Evolutionary conservation across 202 grass and related monocot species (phyloP).

Genomic region (Brachypodium distachyon): DNA sequence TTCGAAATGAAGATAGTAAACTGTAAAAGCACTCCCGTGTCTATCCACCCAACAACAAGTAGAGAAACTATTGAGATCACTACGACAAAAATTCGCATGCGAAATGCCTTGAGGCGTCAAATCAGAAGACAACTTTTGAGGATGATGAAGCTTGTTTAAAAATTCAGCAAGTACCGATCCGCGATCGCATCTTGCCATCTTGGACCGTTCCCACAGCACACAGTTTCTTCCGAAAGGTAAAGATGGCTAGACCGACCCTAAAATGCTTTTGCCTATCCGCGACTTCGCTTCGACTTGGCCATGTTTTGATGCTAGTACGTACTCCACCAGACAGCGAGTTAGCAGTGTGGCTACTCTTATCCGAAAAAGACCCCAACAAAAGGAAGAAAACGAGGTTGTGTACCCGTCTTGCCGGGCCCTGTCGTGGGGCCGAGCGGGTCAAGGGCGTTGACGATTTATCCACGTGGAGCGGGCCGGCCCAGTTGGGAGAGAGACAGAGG

Average conservation of each 20-base stretch:
- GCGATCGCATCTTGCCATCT: not conserved
- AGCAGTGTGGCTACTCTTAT: not conserved
- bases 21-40: no score
- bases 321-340: not conserved
- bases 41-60: no score
- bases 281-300: not conserved
- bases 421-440: constrained; percentile 14
- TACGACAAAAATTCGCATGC: not conserved
- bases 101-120: not conserved
- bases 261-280: not conserved
- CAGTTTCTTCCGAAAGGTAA: not conserved
- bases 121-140: not conserved
- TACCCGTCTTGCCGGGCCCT: not conserved
- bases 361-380: not conserved
- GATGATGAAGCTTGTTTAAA: not conserved
- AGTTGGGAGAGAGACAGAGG: constrained; percentile 36
- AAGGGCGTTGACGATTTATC: constrained; percentile 45
- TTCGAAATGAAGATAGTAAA: no score
- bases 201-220: not conserved
- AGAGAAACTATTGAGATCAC: not conserved
- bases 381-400: not conserved
- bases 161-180: not conserved
- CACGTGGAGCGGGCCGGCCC: constrained; percentile 43
- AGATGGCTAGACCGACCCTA: not conserved
- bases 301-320: not conserved